These are phyloP conservation scores for Corylus americana DNA, from an alignment of 306 rosid genomes.

Conservation along the genomic window DNA sequence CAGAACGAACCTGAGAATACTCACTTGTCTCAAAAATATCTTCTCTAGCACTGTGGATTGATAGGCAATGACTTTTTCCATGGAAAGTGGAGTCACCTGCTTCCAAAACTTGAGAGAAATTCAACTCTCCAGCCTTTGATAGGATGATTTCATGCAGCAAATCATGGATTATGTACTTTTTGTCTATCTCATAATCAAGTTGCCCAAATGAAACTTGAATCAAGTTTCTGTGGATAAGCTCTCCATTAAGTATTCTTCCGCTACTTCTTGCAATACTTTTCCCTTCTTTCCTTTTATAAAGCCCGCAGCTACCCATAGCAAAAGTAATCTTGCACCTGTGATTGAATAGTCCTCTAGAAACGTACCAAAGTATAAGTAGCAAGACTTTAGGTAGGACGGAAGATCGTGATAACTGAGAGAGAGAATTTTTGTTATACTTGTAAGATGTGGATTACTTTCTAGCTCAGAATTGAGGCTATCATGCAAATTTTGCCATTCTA, in stretches of 20 bases:
- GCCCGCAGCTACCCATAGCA: slow-evolving; percentile 15
- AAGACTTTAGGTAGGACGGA: slow-evolving; percentile 7
- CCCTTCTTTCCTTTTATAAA: background rate
- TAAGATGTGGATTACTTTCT: slow-evolving; percentile 6
- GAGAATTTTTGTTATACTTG: background rate
- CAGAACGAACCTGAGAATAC: background rate
- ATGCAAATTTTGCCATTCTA: slow-evolving; percentile 10
- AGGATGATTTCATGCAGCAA: background rate
- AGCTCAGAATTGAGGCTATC: slow-evolving; percentile 1
- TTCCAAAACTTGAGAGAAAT: background rate
- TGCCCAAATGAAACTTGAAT: background rate
- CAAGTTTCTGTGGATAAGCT: slow-evolving; percentile 5
- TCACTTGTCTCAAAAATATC: background rate
- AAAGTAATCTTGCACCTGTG: background rate
- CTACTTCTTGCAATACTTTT: background rate
- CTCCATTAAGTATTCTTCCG: slow-evolving; percentile 8
- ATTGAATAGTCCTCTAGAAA: slow-evolving; percentile 23
- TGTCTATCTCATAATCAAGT: background rate
- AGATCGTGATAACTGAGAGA: slow-evolving; percentile 18
- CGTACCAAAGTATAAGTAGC: slow-evolving; percentile 26
- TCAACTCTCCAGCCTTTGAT: background rate
- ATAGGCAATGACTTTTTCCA: background rate
- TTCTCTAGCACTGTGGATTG: background rate
- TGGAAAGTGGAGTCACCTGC: background rate
- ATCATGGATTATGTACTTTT: background rate